phyloP scores from a whole-genome alignment of 208 protist species.

The Spongospora subterranea region DNA sequence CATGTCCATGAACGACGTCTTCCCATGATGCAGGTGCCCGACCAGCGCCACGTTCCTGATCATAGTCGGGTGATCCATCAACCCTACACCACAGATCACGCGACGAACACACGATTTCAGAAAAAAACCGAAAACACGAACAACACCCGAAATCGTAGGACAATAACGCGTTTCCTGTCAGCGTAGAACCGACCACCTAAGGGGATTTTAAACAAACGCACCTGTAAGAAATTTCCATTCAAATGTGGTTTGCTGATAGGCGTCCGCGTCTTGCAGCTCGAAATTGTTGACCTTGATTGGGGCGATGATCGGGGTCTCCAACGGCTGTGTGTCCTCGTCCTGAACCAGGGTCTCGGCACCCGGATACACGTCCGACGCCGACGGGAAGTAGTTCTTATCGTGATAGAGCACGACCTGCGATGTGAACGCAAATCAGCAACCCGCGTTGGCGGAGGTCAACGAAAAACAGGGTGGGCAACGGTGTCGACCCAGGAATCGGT shows the following conservation, averaged over 20 bases:
- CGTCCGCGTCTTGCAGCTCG: conserved; percentile 72
- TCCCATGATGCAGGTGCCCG: conserved; percentile 94
- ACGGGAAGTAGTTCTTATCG: conserved; percentile 51
- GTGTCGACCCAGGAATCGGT: background rate
- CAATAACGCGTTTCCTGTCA: background rate
- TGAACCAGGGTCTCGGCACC: conserved; percentile 83
- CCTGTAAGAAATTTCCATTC: conserved; percentile 64
- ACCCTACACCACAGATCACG: background rate
- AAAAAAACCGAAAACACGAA: background rate
- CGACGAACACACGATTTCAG: background rate
- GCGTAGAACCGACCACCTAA: background rate
- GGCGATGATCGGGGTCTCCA: conserved; percentile 86
- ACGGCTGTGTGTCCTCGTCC: conserved; percentile 88
- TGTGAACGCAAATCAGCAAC: background rate
- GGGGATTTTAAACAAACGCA: background rate
- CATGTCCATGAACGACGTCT: conserved; percentile 91
- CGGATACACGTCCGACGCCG: conserved; percentile 60
- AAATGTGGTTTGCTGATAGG: conserved; percentile 76
- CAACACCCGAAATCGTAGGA: background rate
- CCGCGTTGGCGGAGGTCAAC: background rate
- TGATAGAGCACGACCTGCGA: conserved; percentile 17
- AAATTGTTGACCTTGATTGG: conserved; percentile 78
- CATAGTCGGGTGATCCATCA: conserved; percentile 76
- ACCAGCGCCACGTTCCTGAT: conserved; percentile 91
- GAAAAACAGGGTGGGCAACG: background rate